phyloP scores from a whole-genome alignment of 148 eudicot species.

The Polygonum aviculare region DNA sequence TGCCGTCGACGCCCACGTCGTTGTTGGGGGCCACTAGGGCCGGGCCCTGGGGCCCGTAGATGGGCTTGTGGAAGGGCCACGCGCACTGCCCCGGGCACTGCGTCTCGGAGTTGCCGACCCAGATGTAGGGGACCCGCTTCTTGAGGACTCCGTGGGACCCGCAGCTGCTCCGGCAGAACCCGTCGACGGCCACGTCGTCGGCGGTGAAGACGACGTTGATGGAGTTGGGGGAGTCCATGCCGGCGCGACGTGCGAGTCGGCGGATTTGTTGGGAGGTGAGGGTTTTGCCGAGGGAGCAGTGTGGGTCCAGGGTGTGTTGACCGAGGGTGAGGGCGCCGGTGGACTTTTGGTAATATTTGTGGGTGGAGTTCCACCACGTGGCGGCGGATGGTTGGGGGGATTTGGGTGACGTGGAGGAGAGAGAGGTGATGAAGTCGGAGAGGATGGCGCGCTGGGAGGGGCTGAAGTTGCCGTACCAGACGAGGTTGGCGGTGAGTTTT shows the following conservation, averaged over 20 bases:
- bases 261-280: background rate
- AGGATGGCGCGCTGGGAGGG: constrained; percentile 31
- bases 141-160: background rate
- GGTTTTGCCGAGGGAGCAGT: constrained; percentile 4
- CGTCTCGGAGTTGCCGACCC: background rate
- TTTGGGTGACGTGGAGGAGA: constrained; percentile 9
- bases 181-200: background rate
- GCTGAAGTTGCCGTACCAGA: constrained; percentile 40
- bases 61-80: constrained; percentile 59
- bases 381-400: background rate
- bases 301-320: background rate
- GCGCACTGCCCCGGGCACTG: constrained; percentile 1
- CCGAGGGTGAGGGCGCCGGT: background rate
- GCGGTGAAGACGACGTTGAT: background rate
- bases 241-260: background rate
- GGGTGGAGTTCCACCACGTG: background rate
- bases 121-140: background rate
- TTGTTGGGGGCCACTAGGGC: constrained; percentile 41
- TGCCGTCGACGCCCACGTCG: constrained; percentile 53
- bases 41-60: constrained; percentile 51
- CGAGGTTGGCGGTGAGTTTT: constrained; percentile 28
- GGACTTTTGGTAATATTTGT: background rate
- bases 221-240: background rate
- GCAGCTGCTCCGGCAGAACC: background rate
- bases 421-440: constrained; percentile 34